A percentile compares a stretch with the other conserved stretches of the same genome.
These are phyloP conservation scores for Rhynchosporium graminicola DNA, from an alignment of 2,329 filamentous ascomycete genomes.

Conservation along the genomic window DNA sequence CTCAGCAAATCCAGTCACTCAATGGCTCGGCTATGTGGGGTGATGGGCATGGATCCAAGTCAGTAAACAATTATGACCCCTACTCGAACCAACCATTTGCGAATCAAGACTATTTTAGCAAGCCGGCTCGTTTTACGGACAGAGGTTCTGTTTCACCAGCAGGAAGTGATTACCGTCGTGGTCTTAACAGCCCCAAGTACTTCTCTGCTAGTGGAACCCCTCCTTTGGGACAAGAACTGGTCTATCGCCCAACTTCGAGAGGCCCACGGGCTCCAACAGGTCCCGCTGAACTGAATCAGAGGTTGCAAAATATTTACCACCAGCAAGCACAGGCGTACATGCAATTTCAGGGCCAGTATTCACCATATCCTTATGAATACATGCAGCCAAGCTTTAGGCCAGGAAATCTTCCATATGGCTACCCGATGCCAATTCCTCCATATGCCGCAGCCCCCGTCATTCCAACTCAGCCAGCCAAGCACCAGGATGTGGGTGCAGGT, in stretches of 20 bases:
- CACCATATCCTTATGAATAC: constrained; percentile 44
- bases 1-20: constrained; percentile 30
- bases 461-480: constrained; percentile 38
- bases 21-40: constrained; percentile 36
- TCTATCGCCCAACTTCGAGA: constrained; percentile 36
- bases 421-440: constrained; percentile 38
- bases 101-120: constrained; percentile 38
- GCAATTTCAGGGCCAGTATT: constrained; percentile 44
- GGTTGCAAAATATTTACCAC: constrained; percentile 34
- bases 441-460: constrained; percentile 32
- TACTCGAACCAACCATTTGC: constrained; percentile 37
- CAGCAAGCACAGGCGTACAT: constrained; percentile 40
- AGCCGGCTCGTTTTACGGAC: constrained; percentile 33
- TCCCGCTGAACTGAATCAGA: constrained; percentile 35
- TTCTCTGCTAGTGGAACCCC: constrained; percentile 34
- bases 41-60: constrained; percentile 36
- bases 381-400: constrained; percentile 41
- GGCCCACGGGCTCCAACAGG: constrained; percentile 36
- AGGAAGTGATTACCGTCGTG: constrained; percentile 39
- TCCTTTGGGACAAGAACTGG: constrained; percentile 35
- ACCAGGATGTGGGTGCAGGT: constrained; percentile 47
- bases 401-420: constrained; percentile 42
- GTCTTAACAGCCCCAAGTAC: constrained; percentile 39
- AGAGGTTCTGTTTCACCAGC: constrained; percentile 38
- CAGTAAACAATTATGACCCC: constrained; percentile 31